Conservation (phyloP, 1,284 basidiomycete species). For the Cerioporus squamosus region DNA sequence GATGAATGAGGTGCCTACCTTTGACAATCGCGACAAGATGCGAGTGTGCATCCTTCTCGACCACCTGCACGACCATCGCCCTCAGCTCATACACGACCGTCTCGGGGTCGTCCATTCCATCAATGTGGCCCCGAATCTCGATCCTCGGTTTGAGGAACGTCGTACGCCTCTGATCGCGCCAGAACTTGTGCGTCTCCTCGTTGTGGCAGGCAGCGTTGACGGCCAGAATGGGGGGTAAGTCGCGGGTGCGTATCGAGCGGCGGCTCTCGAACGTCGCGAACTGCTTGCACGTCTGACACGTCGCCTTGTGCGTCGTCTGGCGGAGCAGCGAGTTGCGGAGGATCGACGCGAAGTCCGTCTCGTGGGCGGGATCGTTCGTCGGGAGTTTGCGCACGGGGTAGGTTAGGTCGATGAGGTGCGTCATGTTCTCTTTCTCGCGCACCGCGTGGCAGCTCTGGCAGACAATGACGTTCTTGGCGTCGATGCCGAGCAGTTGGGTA, state of each 20-base stretch:
- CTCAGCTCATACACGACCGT: conserved; percentile 72
- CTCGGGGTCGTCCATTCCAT: conserved; percentile 61
- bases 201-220: conserved; percentile 86
- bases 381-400: conserved; percentile 81
- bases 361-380: conserved; percentile 53
- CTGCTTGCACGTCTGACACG: conserved; percentile 84
- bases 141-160: conserved; percentile 61
- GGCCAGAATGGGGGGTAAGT: conserved; percentile 86
- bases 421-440: conserved; percentile 74
- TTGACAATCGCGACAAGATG: conserved; percentile 93
- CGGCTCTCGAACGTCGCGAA: conserved; percentile 75
- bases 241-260: conserved; percentile 68
- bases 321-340: conserved; percentile 81
- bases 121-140: conserved; percentile 59
- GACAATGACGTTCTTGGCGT: conserved; percentile 73
- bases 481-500: conserved; percentile 82
- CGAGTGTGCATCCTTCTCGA: conserved; percentile 74
- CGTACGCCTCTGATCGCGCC: conserved; percentile 69
- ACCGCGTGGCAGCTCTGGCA: conserved; percentile 80
- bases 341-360: conserved; percentile 71
- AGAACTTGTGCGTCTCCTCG: conserved; percentile 76
- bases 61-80: conserved; percentile 86
- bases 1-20: conserved; percentile 44
- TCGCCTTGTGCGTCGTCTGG: conserved; percentile 83
- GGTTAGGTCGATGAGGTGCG: conserved; percentile 85